These are phyloP conservation scores for Chrysoporthe deuterocubensis DNA, from an alignment of 2,329 filamentous ascomycete species.

Conservation along the genomic window DNA sequence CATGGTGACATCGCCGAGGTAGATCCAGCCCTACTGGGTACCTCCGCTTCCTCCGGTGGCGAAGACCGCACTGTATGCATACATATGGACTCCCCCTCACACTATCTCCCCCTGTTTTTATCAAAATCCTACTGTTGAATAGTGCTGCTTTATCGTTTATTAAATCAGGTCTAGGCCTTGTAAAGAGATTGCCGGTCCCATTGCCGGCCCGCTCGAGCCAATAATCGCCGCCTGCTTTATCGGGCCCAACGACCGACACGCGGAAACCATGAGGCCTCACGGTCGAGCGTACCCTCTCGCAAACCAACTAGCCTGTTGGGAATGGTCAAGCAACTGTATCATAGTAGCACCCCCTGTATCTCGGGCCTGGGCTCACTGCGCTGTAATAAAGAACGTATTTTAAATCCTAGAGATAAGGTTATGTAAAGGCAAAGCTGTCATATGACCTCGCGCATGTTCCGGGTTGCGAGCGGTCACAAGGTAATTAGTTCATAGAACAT, in stretches of 20 bases:
- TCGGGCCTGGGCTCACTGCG: too few species aligned
- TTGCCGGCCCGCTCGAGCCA: not conserved
- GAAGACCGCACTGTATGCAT: not conserved
- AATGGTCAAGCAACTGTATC: too few species aligned
- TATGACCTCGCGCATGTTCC: too few species aligned
- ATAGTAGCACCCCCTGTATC: too few species aligned
- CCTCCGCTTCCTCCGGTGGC: not conserved
- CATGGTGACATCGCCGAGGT: constrained; percentile 2
- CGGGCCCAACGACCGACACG: not conserved
- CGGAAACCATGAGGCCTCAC: too few species aligned
- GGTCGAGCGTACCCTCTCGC: too few species aligned
- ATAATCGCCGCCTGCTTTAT: not conserved
- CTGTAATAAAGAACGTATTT: too few species aligned
- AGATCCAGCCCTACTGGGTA: not conserved
- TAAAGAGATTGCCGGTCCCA: not conserved
- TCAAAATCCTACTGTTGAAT: not conserved
- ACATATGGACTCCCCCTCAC: not conserved
- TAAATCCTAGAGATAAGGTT: too few species aligned
- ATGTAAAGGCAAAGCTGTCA: too few species aligned
- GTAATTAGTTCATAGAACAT: too few species aligned
- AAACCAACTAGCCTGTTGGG: too few species aligned
- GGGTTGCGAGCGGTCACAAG: too few species aligned
- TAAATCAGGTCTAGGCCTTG: not conserved
- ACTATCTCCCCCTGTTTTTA: not conserved
- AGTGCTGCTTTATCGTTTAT: not conserved